These are phyloP conservation scores for Leonotis leonurus DNA, from an alignment of 257 asterid genomes.

Conservation along the genomic window DNA sequence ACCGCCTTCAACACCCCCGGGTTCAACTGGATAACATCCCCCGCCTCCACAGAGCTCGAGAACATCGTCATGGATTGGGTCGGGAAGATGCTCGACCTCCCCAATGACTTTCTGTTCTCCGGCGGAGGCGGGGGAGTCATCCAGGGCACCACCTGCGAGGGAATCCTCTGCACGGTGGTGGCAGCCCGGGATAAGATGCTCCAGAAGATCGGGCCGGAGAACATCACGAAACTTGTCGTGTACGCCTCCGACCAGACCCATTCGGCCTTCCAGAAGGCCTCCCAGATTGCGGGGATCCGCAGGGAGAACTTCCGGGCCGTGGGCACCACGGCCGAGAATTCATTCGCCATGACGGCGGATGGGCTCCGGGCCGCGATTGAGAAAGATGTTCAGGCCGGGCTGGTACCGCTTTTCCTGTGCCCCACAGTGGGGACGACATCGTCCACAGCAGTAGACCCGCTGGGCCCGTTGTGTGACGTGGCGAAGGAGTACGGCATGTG, in stretches of 20 bases:
- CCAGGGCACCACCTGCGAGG: slow-evolving; percentile 60
- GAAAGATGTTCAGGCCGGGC: slow-evolving; percentile 30
- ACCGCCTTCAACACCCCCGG: slow-evolving; percentile 56
- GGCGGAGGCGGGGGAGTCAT: slow-evolving; percentile 61
- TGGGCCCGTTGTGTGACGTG: slow-evolving; percentile 33
- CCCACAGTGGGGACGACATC: slow-evolving; percentile 55
- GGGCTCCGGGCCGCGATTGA: slow-evolving; percentile 21
- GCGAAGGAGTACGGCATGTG: slow-evolving; percentile 37
- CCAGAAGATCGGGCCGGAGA: slow-evolving; percentile 32
- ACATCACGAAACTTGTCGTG: slow-evolving; percentile 36
- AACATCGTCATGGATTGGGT: slow-evolving; percentile 60
- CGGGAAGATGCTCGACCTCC: slow-evolving; percentile 48
- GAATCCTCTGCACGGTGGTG: slow-evolving; percentile 36
- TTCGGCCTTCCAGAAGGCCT: slow-evolving; percentile 42
- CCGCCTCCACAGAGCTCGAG: slow-evolving; percentile 66
- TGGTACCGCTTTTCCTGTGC: slow-evolving; percentile 51
- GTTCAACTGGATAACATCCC: slow-evolving; percentile 63
- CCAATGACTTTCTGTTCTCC: slow-evolving; percentile 35
- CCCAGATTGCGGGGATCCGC: slow-evolving; percentile 48
- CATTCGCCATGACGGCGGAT: slow-evolving; percentile 26
- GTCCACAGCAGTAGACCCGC: slow-evolving; percentile 52
- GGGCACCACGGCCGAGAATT: slow-evolving; percentile 29
- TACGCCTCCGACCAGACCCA: slow-evolving; percentile 72
- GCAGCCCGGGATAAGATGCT: slow-evolving; percentile 50
- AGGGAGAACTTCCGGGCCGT: slow-evolving; percentile 35